Evolutionary conservation across 2,329 filamentous ascomycete genomes (phyloP).

Genomic region (Didymella segeticola): DNA sequence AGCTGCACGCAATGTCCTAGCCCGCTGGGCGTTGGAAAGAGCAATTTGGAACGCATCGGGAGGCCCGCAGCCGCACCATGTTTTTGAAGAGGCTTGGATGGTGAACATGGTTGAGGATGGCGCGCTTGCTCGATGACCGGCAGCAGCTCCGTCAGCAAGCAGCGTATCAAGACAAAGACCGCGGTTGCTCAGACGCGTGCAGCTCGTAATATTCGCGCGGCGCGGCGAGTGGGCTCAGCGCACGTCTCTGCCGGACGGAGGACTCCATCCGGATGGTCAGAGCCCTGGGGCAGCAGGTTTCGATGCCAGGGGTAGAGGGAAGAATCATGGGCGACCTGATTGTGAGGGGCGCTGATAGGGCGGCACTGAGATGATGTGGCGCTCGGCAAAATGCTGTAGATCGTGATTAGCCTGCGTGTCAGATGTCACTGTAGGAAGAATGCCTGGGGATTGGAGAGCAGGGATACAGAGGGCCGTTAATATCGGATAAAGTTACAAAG

Average conservation of each 20-base stretch:
- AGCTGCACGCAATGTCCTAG: constrained; percentile 10
- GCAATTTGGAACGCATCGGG: constrained; percentile 6
- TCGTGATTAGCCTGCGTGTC: constrained; percentile 18
- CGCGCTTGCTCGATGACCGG: constrained; percentile 6
- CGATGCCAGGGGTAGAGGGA: not conserved
- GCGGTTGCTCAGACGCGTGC: constrained; percentile 10
- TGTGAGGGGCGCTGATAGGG: constrained; percentile 10
- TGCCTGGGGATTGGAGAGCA: not conserved
- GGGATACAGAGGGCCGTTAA: not conserved
- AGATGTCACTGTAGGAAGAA: constrained; percentile 5
- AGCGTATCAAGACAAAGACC: constrained; percentile 6
- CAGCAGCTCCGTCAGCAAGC: not conserved
- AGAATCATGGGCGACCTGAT: not conserved
- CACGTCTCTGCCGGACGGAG: not conserved
- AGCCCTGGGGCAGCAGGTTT: not conserved
- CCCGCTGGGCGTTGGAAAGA: not conserved
- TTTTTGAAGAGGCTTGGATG: not conserved
- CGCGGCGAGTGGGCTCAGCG: not conserved
- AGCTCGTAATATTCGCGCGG: constrained; percentile 1
- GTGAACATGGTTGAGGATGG: not conserved
- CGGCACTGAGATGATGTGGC: constrained; percentile 16
- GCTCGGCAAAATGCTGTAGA: constrained; percentile 14
- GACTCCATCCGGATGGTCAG: not conserved
- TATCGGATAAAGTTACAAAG: constrained; percentile 4
- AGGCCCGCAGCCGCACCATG: constrained; percentile 11